A percentile compares a stretch with the other conserved stretches of the same genome.
Conservation (phyloP, 192 early-diverging fungal species). For the Mortierella hygrophila region DNA sequence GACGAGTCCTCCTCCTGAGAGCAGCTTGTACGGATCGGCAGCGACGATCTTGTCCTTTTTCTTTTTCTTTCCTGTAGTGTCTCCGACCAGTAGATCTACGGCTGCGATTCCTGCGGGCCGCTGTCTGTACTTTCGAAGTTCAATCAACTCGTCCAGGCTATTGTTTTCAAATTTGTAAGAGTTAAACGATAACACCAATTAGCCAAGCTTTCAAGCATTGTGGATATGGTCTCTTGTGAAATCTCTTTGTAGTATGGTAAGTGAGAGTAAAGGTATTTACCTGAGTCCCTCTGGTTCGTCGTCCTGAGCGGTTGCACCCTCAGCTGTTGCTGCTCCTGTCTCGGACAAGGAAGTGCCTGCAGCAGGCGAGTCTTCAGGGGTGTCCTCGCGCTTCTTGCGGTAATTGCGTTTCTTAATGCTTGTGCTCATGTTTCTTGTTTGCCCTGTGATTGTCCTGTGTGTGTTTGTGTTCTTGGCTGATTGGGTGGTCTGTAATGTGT, state of each 20-base stretch:
- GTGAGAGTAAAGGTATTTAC: conserved; percentile 9
- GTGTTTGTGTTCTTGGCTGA: not conserved
- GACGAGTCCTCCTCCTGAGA: conserved; percentile 67
- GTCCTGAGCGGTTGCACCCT: not conserved
- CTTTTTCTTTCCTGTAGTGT: conserved; percentile 63
- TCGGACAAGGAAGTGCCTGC: conserved; percentile 1
- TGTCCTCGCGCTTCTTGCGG: conserved; percentile 37
- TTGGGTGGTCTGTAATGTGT: not conserved
- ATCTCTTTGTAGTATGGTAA: not conserved
- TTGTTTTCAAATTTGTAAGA: not conserved
- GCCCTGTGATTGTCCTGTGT: not conserved
- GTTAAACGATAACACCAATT: too few species aligned
- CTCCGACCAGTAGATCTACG: conserved; percentile 68
- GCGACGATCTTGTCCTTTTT: conserved; percentile 61
- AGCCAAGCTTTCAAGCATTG: not conserved
- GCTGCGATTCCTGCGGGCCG: conserved; percentile 69
- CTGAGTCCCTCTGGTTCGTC: conserved; percentile 43
- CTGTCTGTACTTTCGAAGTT: conserved; percentile 70
- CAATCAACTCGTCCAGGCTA: conserved; percentile 66
- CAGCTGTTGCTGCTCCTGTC: not conserved
- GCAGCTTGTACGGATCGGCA: conserved; percentile 70
- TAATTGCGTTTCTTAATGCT: conserved; percentile 44
- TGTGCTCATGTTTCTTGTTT: conserved; percentile 18
- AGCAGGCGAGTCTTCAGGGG: conserved; percentile 24
- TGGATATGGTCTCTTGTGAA: not conserved